Evolutionary conservation across 2,329 filamentous ascomycete genomes (phyloP).

Genomic region (Pseudogymnoascus sp.): DNA sequence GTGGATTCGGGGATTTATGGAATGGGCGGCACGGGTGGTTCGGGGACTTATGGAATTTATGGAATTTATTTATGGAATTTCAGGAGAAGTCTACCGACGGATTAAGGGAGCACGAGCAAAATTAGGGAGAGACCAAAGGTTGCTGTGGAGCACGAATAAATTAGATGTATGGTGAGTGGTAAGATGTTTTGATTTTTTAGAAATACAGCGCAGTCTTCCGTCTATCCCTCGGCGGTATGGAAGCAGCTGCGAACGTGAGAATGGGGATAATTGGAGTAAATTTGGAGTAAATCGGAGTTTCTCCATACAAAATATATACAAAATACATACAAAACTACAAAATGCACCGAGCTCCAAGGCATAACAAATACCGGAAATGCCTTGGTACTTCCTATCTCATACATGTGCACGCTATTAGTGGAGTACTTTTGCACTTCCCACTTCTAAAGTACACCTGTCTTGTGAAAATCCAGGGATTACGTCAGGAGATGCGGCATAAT

Average conservation of each 20-base stretch:
- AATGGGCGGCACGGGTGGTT: neutral
- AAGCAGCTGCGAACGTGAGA: neutral
- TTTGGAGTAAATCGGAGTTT: neutral
- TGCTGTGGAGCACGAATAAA: neutral
- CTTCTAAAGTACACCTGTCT: neutral
- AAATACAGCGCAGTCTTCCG: neutral
- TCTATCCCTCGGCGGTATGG: neutral
- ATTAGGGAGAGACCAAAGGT: neutral
- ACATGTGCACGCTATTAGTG: neutral
- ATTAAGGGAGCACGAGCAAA: neutral
- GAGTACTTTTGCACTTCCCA: neutral
- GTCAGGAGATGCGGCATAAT: neutral
- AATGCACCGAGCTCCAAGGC: neutral
- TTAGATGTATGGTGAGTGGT: neutral
- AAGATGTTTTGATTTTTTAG: neutral
- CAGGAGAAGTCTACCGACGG: neutral
- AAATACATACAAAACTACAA: no score
- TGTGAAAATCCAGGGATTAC: constrained; percentile 8
- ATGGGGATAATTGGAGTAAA: neutral
- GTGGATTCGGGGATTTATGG: neutral
- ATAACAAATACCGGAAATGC: neutral
- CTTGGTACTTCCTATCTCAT: neutral
- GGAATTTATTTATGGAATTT: neutral
- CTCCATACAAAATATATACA: neutral
- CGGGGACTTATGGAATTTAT: neutral